Conservation (phyloP, 2,329 filamentous ascomycete genomes). For the Aspergillus pseudotamarii region DNA sequence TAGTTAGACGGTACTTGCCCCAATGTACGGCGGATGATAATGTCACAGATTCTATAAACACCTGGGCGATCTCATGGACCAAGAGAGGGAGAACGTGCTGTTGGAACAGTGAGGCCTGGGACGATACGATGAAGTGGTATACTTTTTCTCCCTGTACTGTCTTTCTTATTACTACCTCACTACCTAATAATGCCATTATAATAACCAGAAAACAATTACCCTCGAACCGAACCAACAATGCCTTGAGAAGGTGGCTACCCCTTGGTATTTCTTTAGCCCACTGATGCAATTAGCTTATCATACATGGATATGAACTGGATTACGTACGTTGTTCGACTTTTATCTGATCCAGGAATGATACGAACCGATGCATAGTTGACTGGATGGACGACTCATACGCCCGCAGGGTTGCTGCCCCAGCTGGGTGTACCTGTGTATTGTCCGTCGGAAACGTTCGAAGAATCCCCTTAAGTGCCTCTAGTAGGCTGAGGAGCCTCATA, state of each 20-base stretch:
- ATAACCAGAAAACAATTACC: neutral
- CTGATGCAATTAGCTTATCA: neutral
- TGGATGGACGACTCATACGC: slow-evolving; percentile 27
- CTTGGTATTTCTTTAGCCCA: neutral
- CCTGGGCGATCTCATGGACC: slow-evolving; percentile 36
- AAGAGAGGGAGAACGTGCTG: neutral
- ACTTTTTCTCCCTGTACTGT: neutral
- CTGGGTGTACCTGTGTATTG: slow-evolving; percentile 12
- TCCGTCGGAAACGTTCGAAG: slow-evolving; percentile 19
- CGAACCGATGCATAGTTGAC: slow-evolving; percentile 24
- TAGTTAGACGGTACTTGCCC: neutral
- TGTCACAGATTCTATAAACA: slow-evolving; percentile 19
- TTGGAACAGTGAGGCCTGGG: neutral
- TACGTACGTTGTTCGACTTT: slow-evolving; percentile 20
- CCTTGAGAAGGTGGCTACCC: neutral
- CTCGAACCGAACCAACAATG: neutral
- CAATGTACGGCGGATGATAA: neutral
- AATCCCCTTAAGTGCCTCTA: slow-evolving; percentile 23
- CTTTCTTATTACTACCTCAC: neutral
- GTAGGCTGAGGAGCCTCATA: slow-evolving; percentile 25
- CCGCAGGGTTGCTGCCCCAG: slow-evolving; percentile 13
- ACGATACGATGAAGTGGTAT: neutral
- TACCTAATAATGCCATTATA: neutral
- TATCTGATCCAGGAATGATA: slow-evolving; percentile 28
- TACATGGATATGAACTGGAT: neutral